phyloP scores from a whole-genome alignment of 306 rosid genomes.

The Dicorynia guianensis region DNA sequence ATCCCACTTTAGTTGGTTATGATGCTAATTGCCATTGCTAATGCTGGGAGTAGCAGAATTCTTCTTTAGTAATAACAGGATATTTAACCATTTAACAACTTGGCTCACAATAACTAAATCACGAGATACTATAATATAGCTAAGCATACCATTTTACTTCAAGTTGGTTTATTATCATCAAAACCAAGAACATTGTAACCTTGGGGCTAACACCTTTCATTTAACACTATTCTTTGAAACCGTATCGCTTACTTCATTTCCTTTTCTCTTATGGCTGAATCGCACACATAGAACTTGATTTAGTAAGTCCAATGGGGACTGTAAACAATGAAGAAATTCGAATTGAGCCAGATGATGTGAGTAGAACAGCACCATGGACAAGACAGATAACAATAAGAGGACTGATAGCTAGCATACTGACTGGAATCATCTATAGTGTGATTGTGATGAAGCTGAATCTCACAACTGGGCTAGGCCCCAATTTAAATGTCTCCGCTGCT shows the following conservation, averaged over 20 bases:
- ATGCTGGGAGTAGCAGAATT: too few species aligned
- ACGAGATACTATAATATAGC: too few species aligned
- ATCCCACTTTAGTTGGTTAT: too few species aligned
- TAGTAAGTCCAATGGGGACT: constrained; percentile 51
- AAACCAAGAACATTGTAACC: too few species aligned
- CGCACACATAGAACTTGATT: constrained; percentile 24
- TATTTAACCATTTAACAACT: too few species aligned
- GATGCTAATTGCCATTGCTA: too few species aligned
- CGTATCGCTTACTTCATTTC: constrained; percentile 1
- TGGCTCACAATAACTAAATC: too few species aligned
- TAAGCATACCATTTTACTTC: too few species aligned
- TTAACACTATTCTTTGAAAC: constrained; percentile 16
- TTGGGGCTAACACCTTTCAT: neutral
- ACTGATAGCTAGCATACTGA: constrained; percentile 65
- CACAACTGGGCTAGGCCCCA: constrained; percentile 95
- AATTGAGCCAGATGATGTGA: constrained; percentile 55
- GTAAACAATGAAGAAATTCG: constrained; percentile 44
- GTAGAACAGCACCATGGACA: constrained; percentile 71
- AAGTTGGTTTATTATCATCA: too few species aligned
- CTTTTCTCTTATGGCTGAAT: constrained; percentile 19
- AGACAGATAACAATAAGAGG: constrained; percentile 87
- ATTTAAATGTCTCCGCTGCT: constrained; percentile 96
- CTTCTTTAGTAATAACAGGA: too few species aligned
- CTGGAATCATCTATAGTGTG: constrained; percentile 84
- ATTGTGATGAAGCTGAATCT: constrained; percentile 92